Conservation (phyloP, 257 asterid species). For the Ajuga chamaepitys region DNA sequence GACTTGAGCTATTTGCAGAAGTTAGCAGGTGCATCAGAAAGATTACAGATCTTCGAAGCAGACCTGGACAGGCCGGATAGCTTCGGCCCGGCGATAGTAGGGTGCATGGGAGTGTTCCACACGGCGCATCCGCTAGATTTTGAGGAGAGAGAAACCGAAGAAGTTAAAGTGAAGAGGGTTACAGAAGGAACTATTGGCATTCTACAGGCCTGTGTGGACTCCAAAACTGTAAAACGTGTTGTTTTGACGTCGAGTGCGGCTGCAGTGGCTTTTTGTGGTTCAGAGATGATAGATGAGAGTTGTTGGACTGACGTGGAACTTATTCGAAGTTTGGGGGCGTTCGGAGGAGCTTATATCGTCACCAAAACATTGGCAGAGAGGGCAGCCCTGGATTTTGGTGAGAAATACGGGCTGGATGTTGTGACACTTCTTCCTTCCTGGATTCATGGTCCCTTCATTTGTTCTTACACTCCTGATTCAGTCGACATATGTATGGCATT, state of each 20-base stretch:
- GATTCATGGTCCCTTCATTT: slow-evolving; percentile 50
- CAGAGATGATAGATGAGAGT: slow-evolving; percentile 23
- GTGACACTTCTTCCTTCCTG: slow-evolving; percentile 35
- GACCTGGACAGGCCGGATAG: slow-evolving; percentile 31
- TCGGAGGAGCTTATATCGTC: slow-evolving; percentile 21
- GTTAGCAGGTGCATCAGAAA: slow-evolving; percentile 31
- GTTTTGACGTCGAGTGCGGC: slow-evolving; percentile 14
- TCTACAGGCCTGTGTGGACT: slow-evolving; percentile 9
- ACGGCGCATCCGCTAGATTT: slow-evolving; percentile 42
- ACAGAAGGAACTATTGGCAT: slow-evolving; percentile 26
- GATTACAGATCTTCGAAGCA: slow-evolving; percentile 32
- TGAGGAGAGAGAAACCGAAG: slow-evolving; percentile 28
- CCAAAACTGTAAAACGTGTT: neutral
- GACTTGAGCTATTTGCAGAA: slow-evolving; percentile 29
- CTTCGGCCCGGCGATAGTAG: slow-evolving; percentile 27
- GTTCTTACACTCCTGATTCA: slow-evolving; percentile 28
- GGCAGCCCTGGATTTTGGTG: slow-evolving; percentile 34
- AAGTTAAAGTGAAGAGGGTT: slow-evolving; percentile 9
- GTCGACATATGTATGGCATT: slow-evolving; percentile 25
- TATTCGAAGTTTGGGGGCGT: slow-evolving; percentile 1
- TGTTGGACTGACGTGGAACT: slow-evolving; percentile 33
- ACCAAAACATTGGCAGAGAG: slow-evolving; percentile 37
- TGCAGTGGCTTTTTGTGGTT: slow-evolving; percentile 1
- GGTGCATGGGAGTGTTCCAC: slow-evolving; percentile 47
- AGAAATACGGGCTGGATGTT: slow-evolving; percentile 39